Evolutionary conservation across 108 stramenopile species (phyloP), one percentile per base, ranked within the genome.

Genomic region (Cyclotella sp.): DNA sequence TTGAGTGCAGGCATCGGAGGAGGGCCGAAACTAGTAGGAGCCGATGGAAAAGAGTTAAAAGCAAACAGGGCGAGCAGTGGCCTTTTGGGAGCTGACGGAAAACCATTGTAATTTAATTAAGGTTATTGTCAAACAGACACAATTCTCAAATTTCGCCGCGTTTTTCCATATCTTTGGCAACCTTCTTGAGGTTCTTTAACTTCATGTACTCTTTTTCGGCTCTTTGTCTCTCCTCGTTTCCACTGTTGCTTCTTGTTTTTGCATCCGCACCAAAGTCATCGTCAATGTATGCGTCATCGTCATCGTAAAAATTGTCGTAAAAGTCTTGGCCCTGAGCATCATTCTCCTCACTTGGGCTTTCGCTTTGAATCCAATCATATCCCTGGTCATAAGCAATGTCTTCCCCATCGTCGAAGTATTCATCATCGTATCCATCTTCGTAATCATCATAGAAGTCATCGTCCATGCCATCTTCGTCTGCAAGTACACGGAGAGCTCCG

Each of bases 361-460:
- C 55, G 66, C 76, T 81, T 19, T 93, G 88, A 29, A 91, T 78
- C 93, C 93, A 94, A 67, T 94, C 93, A 49, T 89, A 92, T 44
- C 93, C 93, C 66, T 91, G 89, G 70, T 83, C 87, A 73, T 93
- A 93, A 12, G 55, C 72, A 49, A 91, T 53, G 60, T 93, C 89
- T 51, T 85, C 88, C 21, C 45, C 81, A 52, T 89, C 92, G 1
- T 86, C 87, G 47, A 77, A 79, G 29, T 62, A 39, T 22, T 81
- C 80, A 45, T 68, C 72, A 8, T 72, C 66, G 8, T 70, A 44
- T 52, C 47, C 54, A 15, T 54, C 82, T 22, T 86, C 83, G 21
- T 69, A 69, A 13, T 72, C 67, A 21, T 80, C 58, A 62, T 78
- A 73, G 26, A 49, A 52, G 28, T 62, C 83, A 44, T 70, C 72